Conservation (phyloP, 345 rosid genomes). For the Syzygium aromaticum region DNA sequence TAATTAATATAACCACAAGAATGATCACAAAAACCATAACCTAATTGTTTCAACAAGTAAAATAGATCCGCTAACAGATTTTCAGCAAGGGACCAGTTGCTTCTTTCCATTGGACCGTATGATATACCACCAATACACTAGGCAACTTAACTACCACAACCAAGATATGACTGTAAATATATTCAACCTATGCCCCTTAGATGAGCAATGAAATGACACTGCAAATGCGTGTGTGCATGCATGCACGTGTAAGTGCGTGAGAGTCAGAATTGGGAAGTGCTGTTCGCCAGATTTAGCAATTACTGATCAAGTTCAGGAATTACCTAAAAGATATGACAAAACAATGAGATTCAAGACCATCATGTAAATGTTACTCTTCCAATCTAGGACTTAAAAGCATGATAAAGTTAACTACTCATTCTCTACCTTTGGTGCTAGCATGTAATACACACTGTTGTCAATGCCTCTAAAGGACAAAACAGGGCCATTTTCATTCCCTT, state of each 20-base stretch:
- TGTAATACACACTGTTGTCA: constrained; percentile 89
- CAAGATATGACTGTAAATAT: background rate
- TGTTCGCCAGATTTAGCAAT: background rate
- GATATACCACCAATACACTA: background rate
- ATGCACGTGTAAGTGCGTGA: background rate
- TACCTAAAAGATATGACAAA: background rate
- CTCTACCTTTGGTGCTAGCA: constrained; percentile 93
- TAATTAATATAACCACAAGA: background rate
- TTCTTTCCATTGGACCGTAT: background rate
- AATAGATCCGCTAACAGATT: background rate
- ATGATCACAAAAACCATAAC: background rate
- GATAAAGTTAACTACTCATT: background rate
- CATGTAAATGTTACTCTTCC: background rate
- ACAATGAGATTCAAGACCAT: background rate
- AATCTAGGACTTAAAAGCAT: background rate
- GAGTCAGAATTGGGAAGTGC: background rate
- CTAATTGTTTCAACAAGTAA: background rate
- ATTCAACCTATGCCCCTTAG: background rate
- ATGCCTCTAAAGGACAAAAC: constrained; percentile 81
- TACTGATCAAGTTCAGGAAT: background rate
- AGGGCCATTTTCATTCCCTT: constrained; percentile 95
- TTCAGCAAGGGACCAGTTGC: background rate
- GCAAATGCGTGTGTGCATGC: background rate
- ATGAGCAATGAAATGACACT: background rate
- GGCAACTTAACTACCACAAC: background rate